Percentiles rank a stretch among this genome's conserved stretches.
Evolutionary conservation across 2,329 filamentous ascomycete species (phyloP).

Genomic region (Trichocomaceae sp.): DNA sequence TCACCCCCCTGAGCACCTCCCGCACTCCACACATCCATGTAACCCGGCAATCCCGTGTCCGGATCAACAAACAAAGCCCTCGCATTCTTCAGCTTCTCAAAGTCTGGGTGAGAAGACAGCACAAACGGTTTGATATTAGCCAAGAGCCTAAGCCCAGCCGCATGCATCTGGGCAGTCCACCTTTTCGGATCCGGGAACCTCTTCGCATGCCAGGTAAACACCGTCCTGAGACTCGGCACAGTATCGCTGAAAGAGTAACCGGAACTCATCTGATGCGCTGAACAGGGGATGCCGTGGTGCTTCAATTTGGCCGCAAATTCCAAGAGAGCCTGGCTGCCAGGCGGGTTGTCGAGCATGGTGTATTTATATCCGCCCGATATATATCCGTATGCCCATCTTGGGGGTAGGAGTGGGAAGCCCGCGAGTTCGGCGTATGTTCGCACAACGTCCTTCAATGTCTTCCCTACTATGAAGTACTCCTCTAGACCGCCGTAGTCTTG

Average conservation of each 20-base stretch:
- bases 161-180: conserved; percentile 57
- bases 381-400: conserved; percentile 67
- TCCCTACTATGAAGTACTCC: conserved; percentile 62
- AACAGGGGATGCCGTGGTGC: conserved; percentile 62
- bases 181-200: conserved; percentile 62
- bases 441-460: conserved; percentile 60
- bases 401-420: conserved; percentile 61
- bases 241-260: conserved; percentile 64
- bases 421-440: conserved; percentile 60
- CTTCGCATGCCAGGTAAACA: conserved; percentile 65
- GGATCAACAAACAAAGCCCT: conserved; percentile 61
- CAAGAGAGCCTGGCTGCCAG: conserved; percentile 51
- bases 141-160: conserved; percentile 59
- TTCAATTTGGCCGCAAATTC: conserved; percentile 57
- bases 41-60: conserved; percentile 45
- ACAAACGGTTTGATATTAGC: conserved; percentile 71
- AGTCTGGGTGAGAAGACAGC: conserved; percentile 60
- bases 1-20: conserved; percentile 64
- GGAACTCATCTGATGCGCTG: conserved; percentile 65
- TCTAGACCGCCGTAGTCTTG: conserved; percentile 67
- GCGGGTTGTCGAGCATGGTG: conserved; percentile 51
- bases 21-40: conserved; percentile 64
- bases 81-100: conserved; percentile 51
- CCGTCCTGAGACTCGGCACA: conserved; percentile 63
- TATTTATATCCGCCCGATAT: conserved; percentile 62